Evolutionary conservation across 1,139 yeast species (phyloP).

Genomic region (Lodderomyces margitis): DNA sequence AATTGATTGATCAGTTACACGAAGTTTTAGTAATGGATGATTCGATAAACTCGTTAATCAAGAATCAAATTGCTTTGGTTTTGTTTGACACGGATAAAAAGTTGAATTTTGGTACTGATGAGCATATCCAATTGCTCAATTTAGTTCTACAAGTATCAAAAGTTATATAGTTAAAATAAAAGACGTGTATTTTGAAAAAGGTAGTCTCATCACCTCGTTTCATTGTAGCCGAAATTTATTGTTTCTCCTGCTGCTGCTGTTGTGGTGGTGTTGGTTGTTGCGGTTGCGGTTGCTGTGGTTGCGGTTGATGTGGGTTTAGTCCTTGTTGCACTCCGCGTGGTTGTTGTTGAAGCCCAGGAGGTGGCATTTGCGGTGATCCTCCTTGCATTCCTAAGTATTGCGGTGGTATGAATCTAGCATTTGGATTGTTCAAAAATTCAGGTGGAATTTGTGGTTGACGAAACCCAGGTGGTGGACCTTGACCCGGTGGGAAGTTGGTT

Average conservation of each 20-base stretch:
- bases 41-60: slow-evolving; percentile 49
- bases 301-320: slow-evolving; percentile 8
- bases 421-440: slow-evolving; percentile 14
- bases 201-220: slow-evolving; percentile 1
- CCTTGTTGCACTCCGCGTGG: slow-evolving; percentile 16
- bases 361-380: slow-evolving; percentile 7
- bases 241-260: not conserved
- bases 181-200: not conserved
- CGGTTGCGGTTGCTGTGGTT: slow-evolving; percentile 17
- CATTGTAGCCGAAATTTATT: not conserved
- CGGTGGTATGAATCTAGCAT: slow-evolving; percentile 22
- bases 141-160: slow-evolving; percentile 59
- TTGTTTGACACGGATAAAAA: slow-evolving; percentile 76
- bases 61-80: slow-evolving; percentile 60
- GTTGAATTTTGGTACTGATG: slow-evolving; percentile 85
- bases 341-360: slow-evolving; percentile 18
- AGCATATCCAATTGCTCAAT: slow-evolving; percentile 78
- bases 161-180: slow-evolving; percentile 22
- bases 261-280: slow-evolving; percentile 2
- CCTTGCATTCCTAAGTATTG: not conserved
- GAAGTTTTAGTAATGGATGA: slow-evolving; percentile 66
- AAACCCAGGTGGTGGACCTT: slow-evolving; percentile 22
- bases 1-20: slow-evolving; percentile 76
- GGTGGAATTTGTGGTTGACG: slow-evolving; percentile 24
- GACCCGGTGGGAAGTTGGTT: slow-evolving; percentile 15